Evolutionary conservation across 2,329 filamentous ascomycete genomes (phyloP).

Genomic region (Rhexocercosporidium sp.): DNA sequence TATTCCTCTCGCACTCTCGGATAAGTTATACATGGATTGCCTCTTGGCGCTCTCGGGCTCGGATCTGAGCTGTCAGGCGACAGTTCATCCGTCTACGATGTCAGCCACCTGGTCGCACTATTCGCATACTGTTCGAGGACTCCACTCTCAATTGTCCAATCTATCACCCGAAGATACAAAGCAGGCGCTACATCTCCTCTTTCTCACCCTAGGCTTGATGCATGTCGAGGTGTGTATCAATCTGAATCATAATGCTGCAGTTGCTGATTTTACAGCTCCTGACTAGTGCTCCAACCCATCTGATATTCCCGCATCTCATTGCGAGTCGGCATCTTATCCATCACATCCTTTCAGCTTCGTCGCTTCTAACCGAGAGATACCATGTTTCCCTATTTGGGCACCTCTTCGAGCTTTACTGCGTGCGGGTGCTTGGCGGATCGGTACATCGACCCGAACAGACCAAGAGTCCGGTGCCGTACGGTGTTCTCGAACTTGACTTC

Average conservation of each 20-base stretch:
- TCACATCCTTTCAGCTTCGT: slow-evolving; percentile 6
- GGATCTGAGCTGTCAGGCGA: background rate
- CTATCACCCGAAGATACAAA: background rate
- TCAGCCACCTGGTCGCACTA: slow-evolving; percentile 16
- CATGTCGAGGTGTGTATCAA: slow-evolving; percentile 5
- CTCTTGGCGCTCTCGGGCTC: slow-evolving; percentile 15
- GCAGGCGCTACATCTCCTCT: slow-evolving; percentile 8
- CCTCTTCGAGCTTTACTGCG: slow-evolving; percentile 17
- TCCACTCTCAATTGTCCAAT: background rate
- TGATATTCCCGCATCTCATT: slow-evolving; percentile 14
- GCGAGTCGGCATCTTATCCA: slow-evolving; percentile 16
- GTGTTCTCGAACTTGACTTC: slow-evolving; percentile 7
- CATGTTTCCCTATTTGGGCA: slow-evolving; percentile 9
- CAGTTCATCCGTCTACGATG: background rate
- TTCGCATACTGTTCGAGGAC: slow-evolving; percentile 11
- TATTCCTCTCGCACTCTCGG: slow-evolving; percentile 17
- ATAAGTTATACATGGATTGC: slow-evolving; percentile 19
- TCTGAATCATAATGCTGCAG: background rate
- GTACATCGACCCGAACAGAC: background rate
- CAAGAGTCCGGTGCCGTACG: background rate
- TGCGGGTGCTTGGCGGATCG: background rate
- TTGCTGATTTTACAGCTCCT: background rate
- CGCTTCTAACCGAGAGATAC: background rate
- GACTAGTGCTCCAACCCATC: background rate
- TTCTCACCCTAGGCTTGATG: slow-evolving; percentile 9